These are phyloP conservation scores for Calendula officinalis DNA, from an alignment of 129 eudicot species.

Conservation along the genomic window DNA sequence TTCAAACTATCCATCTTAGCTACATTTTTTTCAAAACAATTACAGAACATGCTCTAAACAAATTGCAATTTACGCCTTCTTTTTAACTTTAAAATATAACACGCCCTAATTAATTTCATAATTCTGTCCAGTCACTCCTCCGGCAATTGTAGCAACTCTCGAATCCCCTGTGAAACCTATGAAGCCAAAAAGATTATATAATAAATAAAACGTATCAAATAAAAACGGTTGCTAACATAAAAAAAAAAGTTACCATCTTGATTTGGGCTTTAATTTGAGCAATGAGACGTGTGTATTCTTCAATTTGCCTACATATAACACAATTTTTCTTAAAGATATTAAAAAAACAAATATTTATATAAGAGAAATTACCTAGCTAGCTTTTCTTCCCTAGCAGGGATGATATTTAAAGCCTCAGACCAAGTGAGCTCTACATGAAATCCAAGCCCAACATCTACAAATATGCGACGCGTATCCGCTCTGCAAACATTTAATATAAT, in stretches of 20 bases:
- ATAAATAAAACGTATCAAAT: neutral
- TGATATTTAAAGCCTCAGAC: slow-evolving; percentile 78
- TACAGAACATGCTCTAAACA: neutral
- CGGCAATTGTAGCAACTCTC: slow-evolving; percentile 71
- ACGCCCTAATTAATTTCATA: neutral
- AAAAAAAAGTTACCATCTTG: slow-evolving; percentile 61
- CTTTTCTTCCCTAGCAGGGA: slow-evolving; percentile 73
- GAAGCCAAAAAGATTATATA: neutral
- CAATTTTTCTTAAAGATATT: neutral
- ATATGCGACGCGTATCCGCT: slow-evolving; percentile 80
- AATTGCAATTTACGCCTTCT: neutral
- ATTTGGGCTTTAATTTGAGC: slow-evolving; percentile 89
- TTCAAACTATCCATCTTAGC: neutral
- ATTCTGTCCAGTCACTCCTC: slow-evolving; percentile 23
- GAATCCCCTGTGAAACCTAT: slow-evolving; percentile 82
- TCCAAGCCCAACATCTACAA: slow-evolving; percentile 94
- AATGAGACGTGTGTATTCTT: slow-evolving; percentile 69
- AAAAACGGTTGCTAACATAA: neutral
- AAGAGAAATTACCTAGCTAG: slow-evolving; percentile 52
- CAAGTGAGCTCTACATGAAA: slow-evolving; percentile 96
- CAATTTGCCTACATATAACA: slow-evolving; percentile 63
- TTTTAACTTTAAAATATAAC: neutral
- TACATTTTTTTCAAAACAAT: neutral
- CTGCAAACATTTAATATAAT: slow-evolving; percentile 36
- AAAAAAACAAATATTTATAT: neutral